These are phyloP conservation scores for Suhomyces xylopsoci DNA, from an alignment of 805 yeast genomes.

Conservation along the genomic window DNA sequence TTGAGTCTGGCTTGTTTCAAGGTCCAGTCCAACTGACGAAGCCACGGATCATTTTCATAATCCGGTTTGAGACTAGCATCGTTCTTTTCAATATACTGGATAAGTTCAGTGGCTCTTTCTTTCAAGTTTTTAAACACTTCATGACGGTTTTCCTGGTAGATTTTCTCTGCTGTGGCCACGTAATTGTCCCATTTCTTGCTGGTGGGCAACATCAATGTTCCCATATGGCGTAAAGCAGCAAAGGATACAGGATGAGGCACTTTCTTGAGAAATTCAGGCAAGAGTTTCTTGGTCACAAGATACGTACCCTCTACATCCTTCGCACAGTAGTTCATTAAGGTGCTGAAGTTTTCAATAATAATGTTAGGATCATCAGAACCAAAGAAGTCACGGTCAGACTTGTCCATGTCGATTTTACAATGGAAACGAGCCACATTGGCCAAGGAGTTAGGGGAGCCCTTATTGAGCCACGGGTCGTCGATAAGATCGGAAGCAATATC, in stretches of 20 bases:
- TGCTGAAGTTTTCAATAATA: slow-evolving; percentile 54
- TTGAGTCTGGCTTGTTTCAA: slow-evolving; percentile 56
- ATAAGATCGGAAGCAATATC: slow-evolving; percentile 28
- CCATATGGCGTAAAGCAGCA: slow-evolving; percentile 76
- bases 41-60: slow-evolving; percentile 78
- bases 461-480: slow-evolving; percentile 83
- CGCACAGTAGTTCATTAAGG: slow-evolving; percentile 78
- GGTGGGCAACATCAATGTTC: slow-evolving; percentile 77
- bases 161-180: slow-evolving; percentile 61
- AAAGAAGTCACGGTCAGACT: slow-evolving; percentile 65
- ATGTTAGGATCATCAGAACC: slow-evolving; percentile 50
- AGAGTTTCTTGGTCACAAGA: slow-evolving; percentile 60
- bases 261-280: slow-evolving; percentile 61
- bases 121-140: slow-evolving; percentile 58
- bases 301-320: slow-evolving; percentile 77
- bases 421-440: slow-evolving; percentile 78
- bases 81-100: slow-evolving; percentile 36
- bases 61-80: slow-evolving; percentile 18
- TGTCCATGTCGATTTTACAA: slow-evolving; percentile 65
- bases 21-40: slow-evolving; percentile 86
- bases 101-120: slow-evolving; percentile 58
- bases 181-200: slow-evolving; percentile 70
- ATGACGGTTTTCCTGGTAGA: slow-evolving; percentile 57
- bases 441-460: slow-evolving; percentile 75
- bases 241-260: slow-evolving; percentile 95